These are phyloP conservation scores for Glaciozyma antarctica DNA, from an alignment of 768 basidiomycete genomes.

Conservation along the genomic window DNA sequence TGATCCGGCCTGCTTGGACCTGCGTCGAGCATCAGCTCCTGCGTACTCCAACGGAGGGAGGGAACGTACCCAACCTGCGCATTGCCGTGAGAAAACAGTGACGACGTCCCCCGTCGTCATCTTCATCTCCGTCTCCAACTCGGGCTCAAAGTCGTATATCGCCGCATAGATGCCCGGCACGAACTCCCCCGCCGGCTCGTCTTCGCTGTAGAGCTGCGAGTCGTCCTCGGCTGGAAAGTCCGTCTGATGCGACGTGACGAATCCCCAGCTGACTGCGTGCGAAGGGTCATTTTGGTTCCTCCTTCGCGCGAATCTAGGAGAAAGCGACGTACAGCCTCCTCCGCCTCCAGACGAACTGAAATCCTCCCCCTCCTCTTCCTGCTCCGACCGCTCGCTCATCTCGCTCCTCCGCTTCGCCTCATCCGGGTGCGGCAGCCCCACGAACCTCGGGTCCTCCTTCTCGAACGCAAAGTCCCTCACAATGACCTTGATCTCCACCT, in stretches of 20 bases:
- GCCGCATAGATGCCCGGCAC: conserved; percentile 67
- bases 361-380: background rate
- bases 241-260: conserved; percentile 28
- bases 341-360: background rate
- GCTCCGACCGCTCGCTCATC: background rate
- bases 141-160: conserved; percentile 66
- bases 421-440: conserved; percentile 3
- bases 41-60: no score
- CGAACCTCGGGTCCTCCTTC: conserved; percentile 12
- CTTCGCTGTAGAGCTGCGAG: conserved; percentile 31
- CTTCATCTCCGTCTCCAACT: conserved; percentile 73
- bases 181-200: conserved; percentile 40
- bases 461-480: conserved; percentile 22
- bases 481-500: background rate
- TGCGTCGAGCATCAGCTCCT: background rate
- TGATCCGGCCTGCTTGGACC: conserved; percentile 27
- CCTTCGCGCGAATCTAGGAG: background rate
- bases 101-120: conserved; percentile 68
- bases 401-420: background rate
- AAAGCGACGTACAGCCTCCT: background rate
- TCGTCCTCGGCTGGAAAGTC: conserved; percentile 32
- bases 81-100: conserved; percentile 42
- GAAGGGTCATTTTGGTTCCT: no score
- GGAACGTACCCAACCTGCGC: conserved; percentile 27
- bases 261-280: conserved; percentile 27